Percentiles rank a stretch among this genome's conserved stretches.
Conservation (phyloP, 139 green algal species). For the Yamagishiella unicocca region DNA sequence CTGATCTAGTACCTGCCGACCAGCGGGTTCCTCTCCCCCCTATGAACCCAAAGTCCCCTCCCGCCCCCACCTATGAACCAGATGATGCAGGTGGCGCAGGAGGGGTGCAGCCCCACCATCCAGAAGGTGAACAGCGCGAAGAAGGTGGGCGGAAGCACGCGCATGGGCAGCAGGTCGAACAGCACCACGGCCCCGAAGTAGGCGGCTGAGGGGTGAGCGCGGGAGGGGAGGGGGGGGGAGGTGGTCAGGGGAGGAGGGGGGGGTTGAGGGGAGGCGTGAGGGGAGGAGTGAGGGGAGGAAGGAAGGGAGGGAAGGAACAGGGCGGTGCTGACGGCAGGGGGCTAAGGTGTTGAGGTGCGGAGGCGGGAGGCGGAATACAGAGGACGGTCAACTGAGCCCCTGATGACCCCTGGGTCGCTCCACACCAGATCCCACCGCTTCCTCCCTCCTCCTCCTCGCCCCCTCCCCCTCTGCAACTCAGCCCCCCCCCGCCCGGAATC, state of each 20-base stretch:
- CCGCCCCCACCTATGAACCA: constrained; percentile 62
- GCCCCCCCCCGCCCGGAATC: too few species aligned
- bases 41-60: not conserved
- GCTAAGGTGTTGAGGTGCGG: too few species aligned
- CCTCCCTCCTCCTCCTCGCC: too few species aligned
- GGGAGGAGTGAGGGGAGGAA: not conserved
- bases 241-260: not conserved
- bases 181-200: constrained; percentile 73
- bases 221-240: not conserved
- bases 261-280: not conserved
- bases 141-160: constrained; percentile 77
- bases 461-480: too few species aligned
- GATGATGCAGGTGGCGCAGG: constrained; percentile 68
- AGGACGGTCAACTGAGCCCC: too few species aligned
- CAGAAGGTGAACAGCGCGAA: constrained; percentile 80
- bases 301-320: not conserved
- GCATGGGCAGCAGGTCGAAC: constrained; percentile 81
- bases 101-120: constrained; percentile 72
- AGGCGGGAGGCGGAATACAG: too few species aligned
- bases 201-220: constrained; percentile 24
- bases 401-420: too few species aligned
- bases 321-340: too few species aligned
- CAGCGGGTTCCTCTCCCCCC: too few species aligned
- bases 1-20: too few species aligned
- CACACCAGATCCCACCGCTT: too few species aligned